phyloP scores from a whole-genome alignment of 129 eudicot genomes.

The Tagetes patula region DNA sequence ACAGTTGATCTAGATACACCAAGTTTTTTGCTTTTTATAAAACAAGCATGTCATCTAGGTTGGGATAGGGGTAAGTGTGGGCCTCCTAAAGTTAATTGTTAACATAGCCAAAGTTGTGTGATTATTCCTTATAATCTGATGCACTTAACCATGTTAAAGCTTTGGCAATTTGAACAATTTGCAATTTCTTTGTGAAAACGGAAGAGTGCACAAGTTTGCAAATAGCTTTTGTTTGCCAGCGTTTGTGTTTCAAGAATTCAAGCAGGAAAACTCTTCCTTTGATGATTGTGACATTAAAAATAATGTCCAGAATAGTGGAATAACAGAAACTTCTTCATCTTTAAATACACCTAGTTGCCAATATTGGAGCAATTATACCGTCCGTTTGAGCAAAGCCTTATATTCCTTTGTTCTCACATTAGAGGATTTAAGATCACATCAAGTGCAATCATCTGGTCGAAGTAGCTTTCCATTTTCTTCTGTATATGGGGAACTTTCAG shows the following conservation, averaged over 20 bases:
- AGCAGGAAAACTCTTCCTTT: slow-evolving; percentile 34
- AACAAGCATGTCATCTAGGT: slow-evolving; percentile 16
- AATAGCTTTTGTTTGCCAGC: slow-evolving; percentile 94
- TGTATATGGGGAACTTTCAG: slow-evolving; percentile 72
- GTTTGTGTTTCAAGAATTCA: slow-evolving; percentile 76
- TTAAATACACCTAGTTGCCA: slow-evolving; percentile 36
- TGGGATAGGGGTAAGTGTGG: slow-evolving; percentile 16
- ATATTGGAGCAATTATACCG: slow-evolving; percentile 77
- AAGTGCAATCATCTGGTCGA: slow-evolving; percentile 49
- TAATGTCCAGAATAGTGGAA: slow-evolving; percentile 27
- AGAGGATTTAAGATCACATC: slow-evolving; percentile 49
- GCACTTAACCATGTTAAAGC: slow-evolving; percentile 67
- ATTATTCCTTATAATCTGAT: slow-evolving; percentile 20
- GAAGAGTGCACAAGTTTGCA: slow-evolving; percentile 96
- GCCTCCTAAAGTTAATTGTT: not conserved
- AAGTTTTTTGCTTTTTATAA: slow-evolving; percentile 6
- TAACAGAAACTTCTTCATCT: slow-evolving; percentile 32
- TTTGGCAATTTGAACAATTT: slow-evolving; percentile 91
- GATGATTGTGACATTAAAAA: slow-evolving; percentile 31
- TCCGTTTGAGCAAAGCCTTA: slow-evolving; percentile 64
- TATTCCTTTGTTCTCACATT: slow-evolving; percentile 63
- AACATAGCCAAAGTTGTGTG: slow-evolving; percentile 17
- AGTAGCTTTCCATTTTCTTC: slow-evolving; percentile 54
- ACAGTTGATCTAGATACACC: slow-evolving; percentile 9
- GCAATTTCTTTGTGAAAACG: slow-evolving; percentile 89